phyloP scores from a whole-genome alignment of 2,329 filamentous ascomycete species.

The Nannizzia gypsea region DNA sequence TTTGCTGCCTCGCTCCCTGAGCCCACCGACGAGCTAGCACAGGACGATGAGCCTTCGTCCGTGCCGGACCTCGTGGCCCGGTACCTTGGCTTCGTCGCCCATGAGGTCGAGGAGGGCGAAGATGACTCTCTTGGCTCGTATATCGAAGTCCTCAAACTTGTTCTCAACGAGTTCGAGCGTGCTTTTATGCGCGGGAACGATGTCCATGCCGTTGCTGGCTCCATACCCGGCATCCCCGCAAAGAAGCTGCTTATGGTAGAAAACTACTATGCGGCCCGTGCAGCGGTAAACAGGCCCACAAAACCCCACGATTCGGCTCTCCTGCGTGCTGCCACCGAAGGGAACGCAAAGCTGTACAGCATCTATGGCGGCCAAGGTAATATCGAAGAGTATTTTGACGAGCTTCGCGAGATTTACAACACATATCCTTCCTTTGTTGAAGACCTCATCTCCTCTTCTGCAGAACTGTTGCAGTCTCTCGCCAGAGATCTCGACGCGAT shows the following conservation, averaged over 20 bases:
- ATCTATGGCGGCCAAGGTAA: conserved; percentile 97
- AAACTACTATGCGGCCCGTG: conserved; percentile 82
- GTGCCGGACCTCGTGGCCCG: conserved; percentile 81
- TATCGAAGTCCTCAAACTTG: conserved; percentile 80
- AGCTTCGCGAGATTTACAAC: conserved; percentile 78
- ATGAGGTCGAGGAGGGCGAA: conserved; percentile 83
- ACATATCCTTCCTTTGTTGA: conserved; percentile 87
- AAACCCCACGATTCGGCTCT: conserved; percentile 90
- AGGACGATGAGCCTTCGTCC: conserved; percentile 98
- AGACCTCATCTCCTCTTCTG: conserved; percentile 68
- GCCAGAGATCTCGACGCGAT: conserved; percentile 73
- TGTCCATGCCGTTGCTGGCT: conserved; percentile 77
- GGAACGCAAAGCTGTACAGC: conserved; percentile 73
- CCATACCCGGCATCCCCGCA: conserved; percentile 74
- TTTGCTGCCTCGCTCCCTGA: conserved; percentile 76
- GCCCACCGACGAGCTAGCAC: conserved; percentile 91
- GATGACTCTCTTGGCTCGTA: conserved; percentile 81
- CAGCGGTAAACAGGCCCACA: conserved; percentile 71
- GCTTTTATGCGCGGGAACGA: conserved; percentile 92
- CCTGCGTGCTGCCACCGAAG: conserved; percentile 74
- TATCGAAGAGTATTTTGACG: conserved; percentile 98
- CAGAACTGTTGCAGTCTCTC: conserved; percentile 75
- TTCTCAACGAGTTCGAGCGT: conserved; percentile 92
- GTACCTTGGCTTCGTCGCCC: conserved; percentile 82
- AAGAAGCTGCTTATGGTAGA: conserved; percentile 87